Conservation (phyloP, 176 grass and related monocot species). For the Rhipidocladum racemiflorum region DNA sequence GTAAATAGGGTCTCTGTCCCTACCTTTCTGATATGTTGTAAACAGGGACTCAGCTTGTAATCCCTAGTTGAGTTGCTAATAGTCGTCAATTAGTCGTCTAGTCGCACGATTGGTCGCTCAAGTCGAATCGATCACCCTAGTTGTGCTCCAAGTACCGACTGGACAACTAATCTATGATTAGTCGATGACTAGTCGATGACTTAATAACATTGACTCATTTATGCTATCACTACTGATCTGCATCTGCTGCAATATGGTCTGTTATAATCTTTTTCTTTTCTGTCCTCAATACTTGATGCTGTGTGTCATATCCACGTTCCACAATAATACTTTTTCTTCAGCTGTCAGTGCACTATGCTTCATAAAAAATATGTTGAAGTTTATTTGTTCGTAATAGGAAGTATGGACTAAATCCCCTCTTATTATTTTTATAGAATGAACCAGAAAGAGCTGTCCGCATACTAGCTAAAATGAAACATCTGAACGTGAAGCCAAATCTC, state of each 20-base stretch:
- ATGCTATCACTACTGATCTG: not conserved
- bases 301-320: not conserved
- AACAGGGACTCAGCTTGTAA: no score
- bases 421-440: constrained; percentile 57
- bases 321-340: not conserved
- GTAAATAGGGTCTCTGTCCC: no score
- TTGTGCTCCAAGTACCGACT: no score
- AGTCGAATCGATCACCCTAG: no score
- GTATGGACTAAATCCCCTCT: not conserved
- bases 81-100: no score
- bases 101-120: no score
- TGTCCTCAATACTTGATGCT: constrained; percentile 16
- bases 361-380: not conserved
- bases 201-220: no score
- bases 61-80: no score
- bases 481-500: constrained; percentile 30
- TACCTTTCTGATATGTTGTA: no score
- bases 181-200: no score
- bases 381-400: not conserved
- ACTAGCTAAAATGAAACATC: constrained; percentile 65
- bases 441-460: constrained; percentile 70
- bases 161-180: no score
- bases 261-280: constrained; percentile 8
- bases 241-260: not conserved
- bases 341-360: not conserved